Percentiles rank a stretch among this genome's conserved stretches.
Conservation (phyloP, 768 basidiomycete species). For the Hydnomerulius pinastri region DNA sequence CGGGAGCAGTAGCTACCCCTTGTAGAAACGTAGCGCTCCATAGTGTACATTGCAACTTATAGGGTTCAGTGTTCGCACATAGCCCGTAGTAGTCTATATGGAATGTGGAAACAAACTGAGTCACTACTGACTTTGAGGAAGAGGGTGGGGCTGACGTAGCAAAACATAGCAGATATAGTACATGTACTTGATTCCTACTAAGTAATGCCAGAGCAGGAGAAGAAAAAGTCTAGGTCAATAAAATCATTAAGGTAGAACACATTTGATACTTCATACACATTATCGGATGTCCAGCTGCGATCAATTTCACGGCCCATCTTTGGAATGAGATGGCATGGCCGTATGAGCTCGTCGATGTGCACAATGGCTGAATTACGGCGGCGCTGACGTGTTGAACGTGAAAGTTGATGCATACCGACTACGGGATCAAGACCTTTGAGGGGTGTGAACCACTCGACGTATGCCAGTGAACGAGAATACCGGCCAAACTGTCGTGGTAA, state of each 20-base stretch:
- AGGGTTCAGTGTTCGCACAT: no score
- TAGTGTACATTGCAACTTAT: no score
- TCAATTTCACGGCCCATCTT: slow-evolving; percentile 18
- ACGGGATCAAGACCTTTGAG: slow-evolving; percentile 8
- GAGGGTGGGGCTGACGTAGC: no score
- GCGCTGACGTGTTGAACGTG: slow-evolving; percentile 18
- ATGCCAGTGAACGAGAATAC: slow-evolving; percentile 13
- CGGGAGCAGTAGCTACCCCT: no score
- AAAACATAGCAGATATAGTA: no score
- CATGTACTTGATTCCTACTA: no score
- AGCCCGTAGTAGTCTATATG: no score
- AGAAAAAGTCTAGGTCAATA: background rate
- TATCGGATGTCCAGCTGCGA: background rate
- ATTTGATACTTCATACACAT: background rate
- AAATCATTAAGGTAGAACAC: slow-evolving; percentile 2
- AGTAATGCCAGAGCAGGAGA: background rate
- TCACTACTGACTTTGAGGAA: no score
- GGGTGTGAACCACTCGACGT: slow-evolving; percentile 24
- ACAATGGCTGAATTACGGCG: slow-evolving; percentile 19
- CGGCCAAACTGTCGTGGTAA: slow-evolving; percentile 4
- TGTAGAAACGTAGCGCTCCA: no score
- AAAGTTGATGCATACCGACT: slow-evolving; percentile 20
- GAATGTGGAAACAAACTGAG: no score
- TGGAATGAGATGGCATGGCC: no score
- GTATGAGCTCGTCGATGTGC: no score